Conservation (phyloP, 2,329 filamentous ascomycete genomes). For the Colletotrichum abscissum region DNA sequence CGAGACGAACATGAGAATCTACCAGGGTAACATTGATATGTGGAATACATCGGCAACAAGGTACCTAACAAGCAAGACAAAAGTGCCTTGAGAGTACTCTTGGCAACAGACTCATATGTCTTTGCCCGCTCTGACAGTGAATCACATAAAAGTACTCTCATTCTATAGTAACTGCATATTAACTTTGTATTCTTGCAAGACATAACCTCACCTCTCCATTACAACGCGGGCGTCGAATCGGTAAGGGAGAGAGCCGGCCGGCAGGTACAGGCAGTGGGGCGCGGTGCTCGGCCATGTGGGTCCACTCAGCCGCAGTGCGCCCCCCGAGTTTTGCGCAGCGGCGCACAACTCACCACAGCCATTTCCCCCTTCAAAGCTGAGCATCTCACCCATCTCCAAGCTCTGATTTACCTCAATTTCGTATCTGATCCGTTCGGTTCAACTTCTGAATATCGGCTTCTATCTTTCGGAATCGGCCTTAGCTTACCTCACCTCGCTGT, state of each 20-base stretch:
- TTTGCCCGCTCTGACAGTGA: no score
- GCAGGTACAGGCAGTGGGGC: neutral
- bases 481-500: no score
- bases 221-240: neutral
- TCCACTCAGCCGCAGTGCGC: neutral
- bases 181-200: neutral
- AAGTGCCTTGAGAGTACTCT: neutral
- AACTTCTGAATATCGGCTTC: neutral
- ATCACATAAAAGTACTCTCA: neutral
- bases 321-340: slow-evolving; percentile 26
- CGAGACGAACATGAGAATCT: neutral
- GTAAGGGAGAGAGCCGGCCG: neutral
- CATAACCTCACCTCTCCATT: neutral
- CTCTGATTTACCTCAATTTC: neutral
- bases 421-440: neutral
- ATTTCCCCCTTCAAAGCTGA: slow-evolving; percentile 1
- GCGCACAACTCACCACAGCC: slow-evolving; percentile 22
- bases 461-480: neutral
- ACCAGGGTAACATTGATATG: no score
- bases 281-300: neutral
- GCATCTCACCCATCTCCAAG: neutral
- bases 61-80: neutral
- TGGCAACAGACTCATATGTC: neutral
- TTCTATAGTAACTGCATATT: neutral
- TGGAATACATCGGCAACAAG: no score